A percentile compares a stretch with the other conserved stretches of the same genome.
These are phyloP conservation scores for Leptoxyphium fumago DNA, from an alignment of 2,329 filamentous ascomycete species.

Conservation along the genomic window DNA sequence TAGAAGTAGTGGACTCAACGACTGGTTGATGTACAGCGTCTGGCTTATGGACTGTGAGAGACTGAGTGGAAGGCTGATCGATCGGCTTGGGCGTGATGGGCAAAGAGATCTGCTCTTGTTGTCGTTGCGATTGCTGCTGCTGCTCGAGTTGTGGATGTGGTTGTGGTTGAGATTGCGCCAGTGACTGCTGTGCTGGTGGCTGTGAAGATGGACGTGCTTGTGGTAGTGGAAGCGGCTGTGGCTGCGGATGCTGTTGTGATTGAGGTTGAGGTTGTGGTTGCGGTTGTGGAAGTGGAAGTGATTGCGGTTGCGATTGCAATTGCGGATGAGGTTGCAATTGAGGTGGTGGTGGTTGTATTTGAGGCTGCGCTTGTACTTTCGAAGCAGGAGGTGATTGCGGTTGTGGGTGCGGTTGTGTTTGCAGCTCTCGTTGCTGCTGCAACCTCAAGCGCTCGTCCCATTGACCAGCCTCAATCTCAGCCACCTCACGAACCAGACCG, in stretches of 20 bases:
- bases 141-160: no score
- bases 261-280: neutral
- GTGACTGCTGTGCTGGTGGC: no score
- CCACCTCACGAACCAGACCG: constrained; percentile 47
- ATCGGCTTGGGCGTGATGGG: no score
- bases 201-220: no score
- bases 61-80: no score
- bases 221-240: no score
- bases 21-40: neutral
- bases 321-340: neutral
- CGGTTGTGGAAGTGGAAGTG: neutral
- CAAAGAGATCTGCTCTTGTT: no score
- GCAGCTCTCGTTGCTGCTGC: neutral
- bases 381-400: neutral
- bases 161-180: no score
- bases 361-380: neutral
- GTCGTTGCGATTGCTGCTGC: no score
- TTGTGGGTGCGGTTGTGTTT: neutral
- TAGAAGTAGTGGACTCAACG: neutral
- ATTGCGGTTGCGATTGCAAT: neutral
- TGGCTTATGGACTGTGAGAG: no score
- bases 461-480: constrained; percentile 48
- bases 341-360: neutral
- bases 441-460: constrained; percentile 29
- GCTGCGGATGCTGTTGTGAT: neutral